These are phyloP conservation scores for Lepidopterella palustris DNA, from an alignment of 495 filamentous ascomycete genomes.

Conservation along the genomic window DNA sequence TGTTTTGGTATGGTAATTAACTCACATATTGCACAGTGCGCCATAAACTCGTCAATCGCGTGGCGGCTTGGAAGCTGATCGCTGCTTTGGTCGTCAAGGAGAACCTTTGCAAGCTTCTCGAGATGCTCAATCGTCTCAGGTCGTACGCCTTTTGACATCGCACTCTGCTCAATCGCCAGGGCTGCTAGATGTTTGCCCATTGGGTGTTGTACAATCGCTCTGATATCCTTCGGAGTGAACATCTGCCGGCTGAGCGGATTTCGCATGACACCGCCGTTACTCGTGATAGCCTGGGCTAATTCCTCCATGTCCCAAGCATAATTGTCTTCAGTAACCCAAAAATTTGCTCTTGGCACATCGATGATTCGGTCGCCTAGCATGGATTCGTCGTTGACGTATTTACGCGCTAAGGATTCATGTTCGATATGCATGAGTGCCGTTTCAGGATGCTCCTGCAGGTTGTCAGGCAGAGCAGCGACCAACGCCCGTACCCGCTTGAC, in stretches of 20 bases:
- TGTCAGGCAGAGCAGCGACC: conserved; percentile 23
- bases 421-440: conserved; percentile 33
- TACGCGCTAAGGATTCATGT: conserved; percentile 28
- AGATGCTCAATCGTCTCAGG: conserved; percentile 35
- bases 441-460: conserved; percentile 14
- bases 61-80: conserved; percentile 31
- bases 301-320: conserved; percentile 33
- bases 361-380: conserved; percentile 31
- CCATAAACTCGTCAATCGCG: conserved; percentile 36
- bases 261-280: conserved; percentile 27
- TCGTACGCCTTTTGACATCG: conserved; percentile 37
- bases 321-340: conserved; percentile 29
- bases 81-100: conserved; percentile 34
- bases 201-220: conserved; percentile 24
- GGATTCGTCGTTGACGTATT: conserved; percentile 33
- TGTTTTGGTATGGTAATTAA: not conserved
- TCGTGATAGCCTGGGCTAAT: conserved; percentile 21
- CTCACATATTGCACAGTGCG: conserved; percentile 34
- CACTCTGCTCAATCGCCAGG: conserved; percentile 33
- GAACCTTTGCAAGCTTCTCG: conserved; percentile 29
- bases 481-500: conserved; percentile 23
- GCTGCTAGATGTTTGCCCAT: conserved; percentile 17
- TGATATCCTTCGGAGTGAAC: conserved; percentile 30
- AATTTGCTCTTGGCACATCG: conserved; percentile 29
- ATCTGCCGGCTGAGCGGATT: conserved; percentile 29